Conservation (phyloP, 176 grass and related monocot species). For the Pharus latifolius region DNA sequence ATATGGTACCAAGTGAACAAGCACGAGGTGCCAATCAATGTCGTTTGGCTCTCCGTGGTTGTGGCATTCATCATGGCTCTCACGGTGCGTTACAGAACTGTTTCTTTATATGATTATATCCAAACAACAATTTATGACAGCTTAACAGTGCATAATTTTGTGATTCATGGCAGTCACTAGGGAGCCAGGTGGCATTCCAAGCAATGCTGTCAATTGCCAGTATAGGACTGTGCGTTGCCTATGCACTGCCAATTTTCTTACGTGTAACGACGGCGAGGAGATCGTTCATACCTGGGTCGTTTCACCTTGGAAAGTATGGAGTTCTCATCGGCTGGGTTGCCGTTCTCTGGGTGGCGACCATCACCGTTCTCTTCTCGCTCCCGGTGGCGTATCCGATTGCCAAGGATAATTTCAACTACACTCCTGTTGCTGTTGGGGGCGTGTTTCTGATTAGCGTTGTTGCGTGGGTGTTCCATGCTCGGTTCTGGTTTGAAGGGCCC, state of each 20-base stretch:
- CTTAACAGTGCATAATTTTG: neutral
- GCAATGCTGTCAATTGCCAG: conserved; percentile 74
- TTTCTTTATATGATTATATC: too few species aligned
- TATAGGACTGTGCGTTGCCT: conserved; percentile 47
- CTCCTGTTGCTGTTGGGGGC: conserved; percentile 51
- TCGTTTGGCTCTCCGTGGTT: conserved; percentile 58
- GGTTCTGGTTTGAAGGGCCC: conserved; percentile 71
- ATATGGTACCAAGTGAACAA: conserved; percentile 47
- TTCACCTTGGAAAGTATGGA: conserved; percentile 45
- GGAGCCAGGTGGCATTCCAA: conserved; percentile 70
- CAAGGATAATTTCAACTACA: conserved; percentile 59
- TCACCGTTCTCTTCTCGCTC: conserved; percentile 77
- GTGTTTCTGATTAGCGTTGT: conserved; percentile 30
- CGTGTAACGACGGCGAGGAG: conserved; percentile 38
- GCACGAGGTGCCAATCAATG: conserved; percentile 57
- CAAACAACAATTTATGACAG: too few species aligned
- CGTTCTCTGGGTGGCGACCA: conserved; percentile 49
- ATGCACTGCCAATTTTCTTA: conserved; percentile 60
- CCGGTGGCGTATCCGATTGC: conserved; percentile 62
- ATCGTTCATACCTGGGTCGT: conserved; percentile 49
- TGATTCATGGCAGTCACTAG: conserved; percentile 34
- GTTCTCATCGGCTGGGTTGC: conserved; percentile 30
- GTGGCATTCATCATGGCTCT: conserved; percentile 66
- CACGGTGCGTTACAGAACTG: conserved; percentile 8
- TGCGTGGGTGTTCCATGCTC: conserved; percentile 40